Evolutionary conservation across 2,329 filamentous ascomycete genomes (phyloP).

Genomic region (Bipolaris bicolor): DNA sequence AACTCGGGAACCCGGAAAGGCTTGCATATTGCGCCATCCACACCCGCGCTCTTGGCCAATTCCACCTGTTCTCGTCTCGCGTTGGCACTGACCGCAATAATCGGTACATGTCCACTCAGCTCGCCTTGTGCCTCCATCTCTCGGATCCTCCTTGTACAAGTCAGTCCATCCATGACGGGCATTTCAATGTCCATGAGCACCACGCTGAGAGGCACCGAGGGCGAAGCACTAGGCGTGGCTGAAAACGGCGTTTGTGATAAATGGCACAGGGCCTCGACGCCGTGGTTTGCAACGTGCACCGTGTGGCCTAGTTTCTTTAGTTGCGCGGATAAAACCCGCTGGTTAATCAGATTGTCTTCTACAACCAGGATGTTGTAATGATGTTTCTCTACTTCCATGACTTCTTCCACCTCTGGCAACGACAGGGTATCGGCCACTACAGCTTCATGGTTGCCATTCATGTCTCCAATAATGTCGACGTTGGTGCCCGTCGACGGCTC

Average conservation of each 20-base stretch:
- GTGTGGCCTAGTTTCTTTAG: conserved; percentile 33
- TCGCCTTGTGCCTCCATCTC: conserved; percentile 21
- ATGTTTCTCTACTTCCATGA: background rate
- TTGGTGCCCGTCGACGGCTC: background rate
- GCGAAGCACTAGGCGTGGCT: conserved; percentile 2
- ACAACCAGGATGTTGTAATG: conserved; percentile 29
- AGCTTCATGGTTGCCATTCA: background rate
- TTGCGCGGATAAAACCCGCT: conserved; percentile 35
- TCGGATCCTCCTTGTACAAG: conserved; percentile 27
- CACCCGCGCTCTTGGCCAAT: conserved; percentile 26
- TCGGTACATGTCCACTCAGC: conserved; percentile 23
- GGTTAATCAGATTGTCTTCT: conserved; percentile 45
- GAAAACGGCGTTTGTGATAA: conserved; percentile 12
- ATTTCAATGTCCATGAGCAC: conserved; percentile 41
- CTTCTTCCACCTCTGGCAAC: background rate
- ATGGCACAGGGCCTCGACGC: conserved; percentile 33
- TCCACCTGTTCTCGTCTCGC: conserved; percentile 37
- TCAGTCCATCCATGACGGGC: conserved; percentile 42
- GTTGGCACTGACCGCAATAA: conserved; percentile 40
- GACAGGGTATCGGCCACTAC: background rate
- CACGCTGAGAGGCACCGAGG: background rate
- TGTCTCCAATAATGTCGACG: conserved; percentile 1
- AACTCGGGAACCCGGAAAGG: conserved; percentile 61
- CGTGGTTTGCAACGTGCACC: conserved; percentile 35
- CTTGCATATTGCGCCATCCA: conserved; percentile 69